Conservation (phyloP, 140 eudicot genomes). For the Oenanthe javanica region DNA sequence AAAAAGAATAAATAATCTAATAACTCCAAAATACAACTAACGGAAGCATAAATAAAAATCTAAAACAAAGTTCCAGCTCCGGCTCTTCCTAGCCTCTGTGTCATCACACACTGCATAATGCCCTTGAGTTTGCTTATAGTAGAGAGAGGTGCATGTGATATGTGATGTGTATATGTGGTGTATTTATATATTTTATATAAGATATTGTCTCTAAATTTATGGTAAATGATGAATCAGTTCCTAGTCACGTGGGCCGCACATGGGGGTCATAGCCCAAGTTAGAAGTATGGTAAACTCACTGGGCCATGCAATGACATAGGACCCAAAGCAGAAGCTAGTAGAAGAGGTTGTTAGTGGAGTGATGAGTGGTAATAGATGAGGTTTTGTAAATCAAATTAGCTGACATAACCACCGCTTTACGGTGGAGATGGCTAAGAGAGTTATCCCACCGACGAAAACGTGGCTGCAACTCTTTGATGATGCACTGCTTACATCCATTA, state of each 20-base stretch:
- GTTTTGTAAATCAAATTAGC: slow-evolving; percentile 7
- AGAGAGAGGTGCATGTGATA: background rate
- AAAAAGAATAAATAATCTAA: background rate
- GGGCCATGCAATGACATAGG: background rate
- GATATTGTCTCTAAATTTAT: background rate
- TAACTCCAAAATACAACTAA: background rate
- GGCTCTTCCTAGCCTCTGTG: background rate
- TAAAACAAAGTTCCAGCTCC: background rate
- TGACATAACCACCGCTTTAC: slow-evolving; percentile 3
- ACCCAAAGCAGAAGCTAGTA: background rate
- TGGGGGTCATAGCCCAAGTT: background rate
- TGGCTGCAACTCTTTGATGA: slow-evolving; percentile 12
- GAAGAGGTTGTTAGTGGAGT: background rate
- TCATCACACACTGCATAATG: background rate
- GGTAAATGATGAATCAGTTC: background rate
- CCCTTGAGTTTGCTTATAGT: background rate
- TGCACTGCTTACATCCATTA: slow-evolving; percentile 21
- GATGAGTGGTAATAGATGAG: background rate
- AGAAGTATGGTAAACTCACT: background rate
- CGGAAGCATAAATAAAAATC: background rate
- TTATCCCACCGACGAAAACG: slow-evolving; percentile 15
- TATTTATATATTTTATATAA: background rate
- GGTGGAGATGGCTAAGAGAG: slow-evolving; percentile 8
- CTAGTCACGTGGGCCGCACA: slow-evolving; percentile 9
- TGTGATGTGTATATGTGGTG: background rate